Base-by-base conservation (phyloP, 441 rosid genomes). In the Populus tomentosa region DNA sequence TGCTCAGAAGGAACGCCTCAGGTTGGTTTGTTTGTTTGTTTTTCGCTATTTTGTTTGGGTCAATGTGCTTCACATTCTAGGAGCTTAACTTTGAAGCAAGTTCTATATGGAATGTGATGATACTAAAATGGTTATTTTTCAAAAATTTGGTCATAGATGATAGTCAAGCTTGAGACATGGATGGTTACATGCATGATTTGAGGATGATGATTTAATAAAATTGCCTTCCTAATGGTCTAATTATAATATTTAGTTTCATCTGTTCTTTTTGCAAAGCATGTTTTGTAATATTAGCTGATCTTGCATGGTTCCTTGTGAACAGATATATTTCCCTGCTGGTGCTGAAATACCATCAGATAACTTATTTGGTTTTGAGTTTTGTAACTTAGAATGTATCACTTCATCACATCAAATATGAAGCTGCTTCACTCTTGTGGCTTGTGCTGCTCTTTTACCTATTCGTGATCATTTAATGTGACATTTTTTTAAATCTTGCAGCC, bases 1-100 rank as follows among this genome's bases (percentile, higher is more conserved):
- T 86, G 87, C 74, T 84, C 90, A 40, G 96, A 85, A 79, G 97
- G 81, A 81, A 84, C 88, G 18, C 97, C 97, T 70, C 91, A 91
- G 98, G 98, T 93, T 78, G 98, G 98, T 93, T 78, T 79, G 84
- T 72, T 80, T 42, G 63, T 64, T 65, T 35, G 63, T 68, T 14
- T 14, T 46, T 46, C 7, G 7, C 56, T 14, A 0, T 46, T 46
- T 46, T 46, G 16, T 1, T 0, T 14, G 18, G 20, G 56, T 46
- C 56, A 46, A 46, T 46, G 56, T 46, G 20, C 20, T 46, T 46
- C 56, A 46, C 56, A 46, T 46, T 46, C 56, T 46, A 46, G 56
- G 20, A 46, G 56, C 56, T 46, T 14, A 14, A 38, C 42, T 38
- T 38, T 1, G 42, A 38, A 46, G 56, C 56, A 46, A 46, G 56